Evolutionary conservation across 192 early-diverging fungal genomes (phyloP), one percentile per base, ranked within the genome.

Genomic region (Umbelopsis sp.): DNA sequence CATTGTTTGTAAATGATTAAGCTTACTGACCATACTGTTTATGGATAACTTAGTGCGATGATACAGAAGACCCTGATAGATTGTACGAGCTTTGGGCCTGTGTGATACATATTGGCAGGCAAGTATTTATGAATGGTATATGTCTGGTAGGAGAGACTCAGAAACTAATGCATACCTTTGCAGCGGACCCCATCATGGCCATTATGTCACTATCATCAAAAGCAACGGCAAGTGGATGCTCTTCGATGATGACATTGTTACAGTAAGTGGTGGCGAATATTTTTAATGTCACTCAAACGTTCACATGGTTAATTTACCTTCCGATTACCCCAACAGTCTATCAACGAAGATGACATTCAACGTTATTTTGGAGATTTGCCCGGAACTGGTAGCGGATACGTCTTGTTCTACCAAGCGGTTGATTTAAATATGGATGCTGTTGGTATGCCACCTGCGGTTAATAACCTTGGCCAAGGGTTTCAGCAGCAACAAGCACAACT

Each of bases 201-300:
- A 99, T 75, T 99, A 99, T 83, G 91, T 98, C 4, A 88, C 94
- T 1, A 84, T 99, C 37, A 91, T 95, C 41, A 95, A 94, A 77
- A 91, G 89, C 51, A 80, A 89, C 53, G 90, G 90, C 30, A 87
- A 90, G 48, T 99, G 98, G 98, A 75, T 97, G 44, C 77, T 97
- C 33, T 98, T 97, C 78, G 98, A 99, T 80, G 98, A 99, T 79
- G 97, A 99, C 53, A 87, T 82, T 51, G 95, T 99, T n/a, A 89
- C 94, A 72, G 90, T 93, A 84, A 66, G 74, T 47, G 21, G 13
- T 44, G 46, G n/a, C 16, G 6, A 51, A 64, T 44, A 61, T 47
- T 25, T 25, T 37, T 44, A 6, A 25, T 48, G 44, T 65, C 12
- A 21, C 23, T 1, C 37, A 41, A 30, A 41, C 37, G 10, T 41